phyloP scores from a whole-genome alignment of 129 eudicot species.

The Escallonia herrerae region DNA sequence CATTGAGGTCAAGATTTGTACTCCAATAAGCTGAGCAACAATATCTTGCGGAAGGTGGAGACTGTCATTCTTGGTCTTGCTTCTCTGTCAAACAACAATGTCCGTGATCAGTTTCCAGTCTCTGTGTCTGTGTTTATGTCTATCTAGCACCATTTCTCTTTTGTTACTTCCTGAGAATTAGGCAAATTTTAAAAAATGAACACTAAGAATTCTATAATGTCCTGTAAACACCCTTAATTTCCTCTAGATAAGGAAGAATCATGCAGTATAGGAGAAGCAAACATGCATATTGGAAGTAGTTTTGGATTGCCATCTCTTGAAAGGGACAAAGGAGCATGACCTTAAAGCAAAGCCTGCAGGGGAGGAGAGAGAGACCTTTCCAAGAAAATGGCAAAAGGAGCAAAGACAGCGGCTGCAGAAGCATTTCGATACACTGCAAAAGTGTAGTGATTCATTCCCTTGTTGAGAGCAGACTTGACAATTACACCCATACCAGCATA shows the following conservation, averaged over 20 bases:
- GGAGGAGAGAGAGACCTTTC: slow-evolving; percentile 39
- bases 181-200: background rate
- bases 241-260: background rate
- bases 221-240: background rate
- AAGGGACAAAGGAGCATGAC: too few species aligned
- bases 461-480: slow-evolving; percentile 59
- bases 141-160: background rate
- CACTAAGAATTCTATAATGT: too few species aligned
- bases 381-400: slow-evolving; percentile 58
- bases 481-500: slow-evolving; percentile 53
- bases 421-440: slow-evolving; percentile 67
- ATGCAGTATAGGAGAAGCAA: background rate
- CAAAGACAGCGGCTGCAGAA: slow-evolving; percentile 48
- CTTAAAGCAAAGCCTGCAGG: background rate
- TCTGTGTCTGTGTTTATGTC: background rate
- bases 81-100: slow-evolving; percentile 32
- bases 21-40: slow-evolving; percentile 59
- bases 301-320: too few species aligned
- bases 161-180: background rate
- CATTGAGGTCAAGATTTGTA: slow-evolving; percentile 11
- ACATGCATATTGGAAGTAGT: background rate
- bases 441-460: slow-evolving; percentile 65
- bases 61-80: slow-evolving; percentile 56
- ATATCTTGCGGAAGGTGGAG: slow-evolving; percentile 40
- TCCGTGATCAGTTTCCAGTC: background rate